Evolutionary conservation across 75 land plant species (phyloP).

Genomic region (Isoetes taiwanensis): DNA sequence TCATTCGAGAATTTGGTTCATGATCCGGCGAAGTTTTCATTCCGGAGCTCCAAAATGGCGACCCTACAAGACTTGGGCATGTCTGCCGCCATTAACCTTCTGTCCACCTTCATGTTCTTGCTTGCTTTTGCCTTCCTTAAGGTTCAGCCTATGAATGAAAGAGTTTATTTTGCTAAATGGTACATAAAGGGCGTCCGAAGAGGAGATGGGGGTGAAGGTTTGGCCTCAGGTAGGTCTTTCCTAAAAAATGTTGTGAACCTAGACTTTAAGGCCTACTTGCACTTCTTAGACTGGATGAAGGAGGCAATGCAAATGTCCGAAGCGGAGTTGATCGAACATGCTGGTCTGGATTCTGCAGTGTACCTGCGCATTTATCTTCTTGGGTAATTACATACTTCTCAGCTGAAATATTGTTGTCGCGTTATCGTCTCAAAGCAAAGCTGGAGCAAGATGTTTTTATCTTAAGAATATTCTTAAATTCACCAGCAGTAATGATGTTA

Average conservation of each 20-base stretch:
- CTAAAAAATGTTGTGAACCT: conserved; percentile 41
- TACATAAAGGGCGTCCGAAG: conserved; percentile 42
- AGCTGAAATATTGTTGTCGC: too few species aligned
- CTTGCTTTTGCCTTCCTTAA: conserved; percentile 66
- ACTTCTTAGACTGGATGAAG: conserved; percentile 49
- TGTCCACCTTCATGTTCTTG: conserved; percentile 49
- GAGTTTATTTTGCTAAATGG: conserved; percentile 96
- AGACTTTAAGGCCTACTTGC: conserved; percentile 34
- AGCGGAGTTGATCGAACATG: conserved; percentile 50
- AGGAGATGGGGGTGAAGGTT: neutral
- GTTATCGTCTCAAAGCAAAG: too few species aligned
- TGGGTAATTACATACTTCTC: conserved; percentile 41
- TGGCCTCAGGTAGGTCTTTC: neutral
- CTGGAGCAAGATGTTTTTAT: too few species aligned
- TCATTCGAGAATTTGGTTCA: too few species aligned
- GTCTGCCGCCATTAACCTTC: conserved; percentile 62
- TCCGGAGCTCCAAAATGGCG: too few species aligned
- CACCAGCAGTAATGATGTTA: too few species aligned
- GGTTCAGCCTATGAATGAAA: conserved; percentile 79
- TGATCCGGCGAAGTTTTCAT: too few species aligned
- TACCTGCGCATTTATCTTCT: conserved; percentile 46
- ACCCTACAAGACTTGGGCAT: conserved; percentile 50
- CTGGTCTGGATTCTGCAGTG: conserved; percentile 63
- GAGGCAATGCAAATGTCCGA: conserved; percentile 56
- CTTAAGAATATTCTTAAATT: too few species aligned